Base-by-base conservation (phyloP, 2,329 filamentous ascomycete genomes). In the Thelonectria discophora region DNA sequence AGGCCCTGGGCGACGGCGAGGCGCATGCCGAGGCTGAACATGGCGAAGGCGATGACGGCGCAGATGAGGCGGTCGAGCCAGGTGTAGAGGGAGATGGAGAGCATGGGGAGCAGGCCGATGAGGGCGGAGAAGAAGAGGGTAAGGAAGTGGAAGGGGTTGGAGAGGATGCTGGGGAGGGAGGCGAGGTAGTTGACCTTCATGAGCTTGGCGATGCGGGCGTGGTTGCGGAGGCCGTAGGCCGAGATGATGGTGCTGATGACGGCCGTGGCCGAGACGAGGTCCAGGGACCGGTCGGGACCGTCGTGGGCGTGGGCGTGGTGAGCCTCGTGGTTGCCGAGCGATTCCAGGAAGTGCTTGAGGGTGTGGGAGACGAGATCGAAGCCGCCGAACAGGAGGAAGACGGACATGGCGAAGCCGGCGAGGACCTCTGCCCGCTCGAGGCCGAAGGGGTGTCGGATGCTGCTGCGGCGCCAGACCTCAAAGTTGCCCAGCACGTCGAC, bases 401-500 rank as follows among this genome's bases (percentile, higher is more conserved):
- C 91, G 53, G 93, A 96, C 88, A 98, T 93, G 63, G 94, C 95
- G 67, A 99, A 97, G 17, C 95, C 95, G 37, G 94, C 93, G 15
- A 99, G 86, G 5, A 99, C 94, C 77, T 99, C 95, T 60, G 92
- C 91, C 55, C 95, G 88, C 79, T 97, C 93, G 21, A 99, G 86
- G 3, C 90, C 94, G 74, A 99, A 99, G 0, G 95, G 95, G 77
- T 99, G 93, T 21, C 94, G 89, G 69, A 99, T 91, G 68, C 90
- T 96, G 69, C 92, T 94, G 48, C 94, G 87, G 66, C 93, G 92
- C 95, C 95, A 99, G 42, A 98, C 94, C 75, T 99, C 95, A 72
- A 99, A 99, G 76, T 99, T 99, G 53, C 92, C 89, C 49, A 97
- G 86, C 1, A 98, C 92, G 73, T 99, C 95, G 48, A 98, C 94